phyloP scores from a whole-genome alignment of 371 early-diverging fungal species.

The Synchytrium microbalum region DNA sequence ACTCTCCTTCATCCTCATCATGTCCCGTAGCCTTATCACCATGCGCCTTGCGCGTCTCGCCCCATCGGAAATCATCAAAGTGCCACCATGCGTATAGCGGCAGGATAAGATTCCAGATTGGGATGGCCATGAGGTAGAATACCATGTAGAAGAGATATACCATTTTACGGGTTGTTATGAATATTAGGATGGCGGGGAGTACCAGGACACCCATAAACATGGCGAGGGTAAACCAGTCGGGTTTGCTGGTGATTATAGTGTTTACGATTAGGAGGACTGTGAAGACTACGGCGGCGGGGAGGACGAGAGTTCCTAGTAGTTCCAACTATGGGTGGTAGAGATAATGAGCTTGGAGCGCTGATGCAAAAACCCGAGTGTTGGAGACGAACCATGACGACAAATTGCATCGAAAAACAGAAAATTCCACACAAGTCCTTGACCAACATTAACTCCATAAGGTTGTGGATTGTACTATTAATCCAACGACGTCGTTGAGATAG shows the following conservation, averaged over 20 bases:
- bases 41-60: conserved; percentile 9
- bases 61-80: conserved; percentile 97
- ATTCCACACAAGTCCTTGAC: conserved; percentile 46
- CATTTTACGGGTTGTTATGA: conserved; percentile 59
- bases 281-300: conserved; percentile 91
- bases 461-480: conserved; percentile 49
- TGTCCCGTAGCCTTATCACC: too few species aligned
- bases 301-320: conserved; percentile 88
- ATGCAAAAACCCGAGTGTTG: too few species aligned
- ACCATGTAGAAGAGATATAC: conserved; percentile 94
- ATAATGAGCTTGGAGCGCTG: too few species aligned
- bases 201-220: conserved; percentile 27
- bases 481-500: conserved; percentile 62
- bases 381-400: too few species aligned
- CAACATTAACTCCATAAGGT: conserved; percentile 44
- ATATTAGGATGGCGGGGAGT: conserved; percentile 53
- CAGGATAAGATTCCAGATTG: conserved; percentile 92
- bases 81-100: conserved; percentile 98
- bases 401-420: conserved; percentile 43
- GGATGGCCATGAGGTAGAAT: conserved; percentile 67
- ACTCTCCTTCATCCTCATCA: too few species aligned
- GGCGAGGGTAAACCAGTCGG: conserved; percentile 29
- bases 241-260: conserved; percentile 30
- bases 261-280: conserved; percentile 52
- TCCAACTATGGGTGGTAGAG: too few species aligned